A percentile compares a stretch with the other conserved stretches of the same genome.
Conservation (phyloP, 768 basidiomycete species). For the Ephemerocybe angulata region DNA sequence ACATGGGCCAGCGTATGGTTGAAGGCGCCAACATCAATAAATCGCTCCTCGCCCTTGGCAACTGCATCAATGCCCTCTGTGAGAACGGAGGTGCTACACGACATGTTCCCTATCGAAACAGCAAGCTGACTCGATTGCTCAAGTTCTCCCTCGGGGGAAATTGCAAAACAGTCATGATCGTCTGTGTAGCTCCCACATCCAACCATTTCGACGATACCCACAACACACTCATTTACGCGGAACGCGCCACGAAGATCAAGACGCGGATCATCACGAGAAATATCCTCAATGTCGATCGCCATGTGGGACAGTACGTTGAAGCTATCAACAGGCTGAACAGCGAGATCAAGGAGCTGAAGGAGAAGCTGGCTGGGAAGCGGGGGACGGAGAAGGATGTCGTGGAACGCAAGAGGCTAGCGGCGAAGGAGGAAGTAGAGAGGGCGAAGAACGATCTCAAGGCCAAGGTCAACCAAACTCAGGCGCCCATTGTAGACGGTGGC, state of each 20-base stretch:
- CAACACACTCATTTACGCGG: conserved; percentile 96
- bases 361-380: conserved; percentile 73
- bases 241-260: conserved; percentile 97
- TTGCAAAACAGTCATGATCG: conserved; percentile 99
- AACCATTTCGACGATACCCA: conserved; percentile 98
- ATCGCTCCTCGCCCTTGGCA: conserved; percentile 92
- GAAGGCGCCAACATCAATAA: conserved; percentile 99
- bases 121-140: conserved; percentile 94
- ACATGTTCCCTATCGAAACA: conserved; percentile 96
- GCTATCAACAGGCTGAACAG: conserved; percentile 86
- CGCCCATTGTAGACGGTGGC: conserved; percentile 74
- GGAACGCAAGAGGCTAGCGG: conserved; percentile 68
- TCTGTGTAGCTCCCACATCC: conserved; percentile 93
- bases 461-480: conserved; percentile 68
- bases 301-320: conserved; percentile 93
- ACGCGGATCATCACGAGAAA: conserved; percentile 96
- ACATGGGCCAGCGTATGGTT: conserved; percentile 97
- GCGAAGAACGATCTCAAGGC: conserved; percentile 68
- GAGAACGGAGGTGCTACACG: conserved; percentile 84
- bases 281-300: conserved; percentile 90
- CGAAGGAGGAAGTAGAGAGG: conserved; percentile 67
- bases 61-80: conserved; percentile 98
- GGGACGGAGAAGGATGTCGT: conserved; percentile 57
- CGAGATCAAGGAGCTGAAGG: conserved; percentile 83
- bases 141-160: conserved; percentile 98